These are phyloP conservation scores for Penicillium sp. DNA, from an alignment of 2,329 filamentous ascomycete species.

Conservation along the genomic window DNA sequence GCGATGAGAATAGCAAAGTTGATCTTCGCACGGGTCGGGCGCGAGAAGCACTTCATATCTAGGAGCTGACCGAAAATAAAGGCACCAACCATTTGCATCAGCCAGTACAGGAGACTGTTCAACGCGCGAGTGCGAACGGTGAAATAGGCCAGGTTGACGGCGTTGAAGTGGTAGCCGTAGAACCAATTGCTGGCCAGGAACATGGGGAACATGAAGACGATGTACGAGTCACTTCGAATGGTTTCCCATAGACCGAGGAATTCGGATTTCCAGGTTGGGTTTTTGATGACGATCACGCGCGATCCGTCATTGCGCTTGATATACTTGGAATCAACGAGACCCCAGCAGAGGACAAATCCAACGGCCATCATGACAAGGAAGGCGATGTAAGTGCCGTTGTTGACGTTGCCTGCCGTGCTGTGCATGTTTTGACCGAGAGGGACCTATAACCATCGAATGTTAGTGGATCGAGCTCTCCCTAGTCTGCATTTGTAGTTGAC, in stretches of 20 bases:
- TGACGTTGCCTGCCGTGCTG: slow-evolving; percentile 47
- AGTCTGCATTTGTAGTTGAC: too few species aligned
- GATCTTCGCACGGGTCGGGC: slow-evolving; percentile 70
- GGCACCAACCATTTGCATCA: slow-evolving; percentile 78
- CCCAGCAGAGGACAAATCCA: slow-evolving; percentile 72
- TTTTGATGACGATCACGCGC: slow-evolving; percentile 85
- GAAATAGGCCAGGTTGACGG: slow-evolving; percentile 73
- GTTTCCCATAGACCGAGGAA: slow-evolving; percentile 77
- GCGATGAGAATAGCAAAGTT: slow-evolving; percentile 67
- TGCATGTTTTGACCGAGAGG: slow-evolving; percentile 56
- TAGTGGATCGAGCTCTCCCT: not conserved
- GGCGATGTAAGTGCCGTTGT: slow-evolving; percentile 83
- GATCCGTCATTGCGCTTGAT: slow-evolving; percentile 79
- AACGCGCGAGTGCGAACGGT: slow-evolving; percentile 76
- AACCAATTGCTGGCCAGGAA: slow-evolving; percentile 82
- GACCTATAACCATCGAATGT: slow-evolving; percentile 38
- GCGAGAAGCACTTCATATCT: slow-evolving; percentile 65
- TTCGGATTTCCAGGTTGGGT: slow-evolving; percentile 84
- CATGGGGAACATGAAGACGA: slow-evolving; percentile 79
- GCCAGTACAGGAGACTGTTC: slow-evolving; percentile 80
- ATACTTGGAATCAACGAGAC: slow-evolving; percentile 72
- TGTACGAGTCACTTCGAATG: slow-evolving; percentile 71
- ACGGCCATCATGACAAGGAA: slow-evolving; percentile 83
- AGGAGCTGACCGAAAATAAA: slow-evolving; percentile 74
- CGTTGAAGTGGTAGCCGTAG: slow-evolving; percentile 79